Evolutionary conservation across 78 protist genomes (phyloP), one percentile per base, ranked within the genome.

Genomic region (Emiliania huxleyi): DNA sequence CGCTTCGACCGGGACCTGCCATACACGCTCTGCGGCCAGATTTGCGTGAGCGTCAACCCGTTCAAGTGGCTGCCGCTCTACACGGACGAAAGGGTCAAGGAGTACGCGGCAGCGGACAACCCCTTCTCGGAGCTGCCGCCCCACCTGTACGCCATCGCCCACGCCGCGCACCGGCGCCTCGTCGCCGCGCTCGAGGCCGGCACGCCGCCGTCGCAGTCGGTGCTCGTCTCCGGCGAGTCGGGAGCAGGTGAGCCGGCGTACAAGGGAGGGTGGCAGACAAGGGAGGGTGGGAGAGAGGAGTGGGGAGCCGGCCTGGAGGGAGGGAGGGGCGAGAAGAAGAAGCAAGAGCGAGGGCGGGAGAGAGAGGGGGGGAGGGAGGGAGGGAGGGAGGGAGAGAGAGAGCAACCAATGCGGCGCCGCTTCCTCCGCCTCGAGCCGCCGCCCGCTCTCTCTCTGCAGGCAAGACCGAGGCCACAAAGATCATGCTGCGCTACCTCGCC

Each of bases 391-490:
- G n/a, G n/a, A n/a, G n/a, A n/a, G n/a, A n/a, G n/a, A n/a, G n/a
- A n/a, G n/a, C n/a, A n/a, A n/a, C n/a, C n/a, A n/a, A n/a, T n/a
- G n/a, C n/a, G n/a, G n/a, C n/a, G n/a, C n/a, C n/a, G n/a, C n/a
- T n/a, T n/a, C n/a, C n/a, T n/a, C n/a, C n/a, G n/a, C n/a, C n/a
- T n/a, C n/a, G n/a, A n/a, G n/a, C n/a, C n/a, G n/a, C n/a, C n/a
- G n/a, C n/a, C n/a, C n/a, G n/a, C n/a, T n/a, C n/a, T n/a, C n/a
- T n/a, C n/a, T n/a, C n/a, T n/a, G n/a, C n/a, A n/a, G n/a, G n/a
- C n/a, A 97, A 97, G 93, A 97, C 99, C 4, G 98, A 97, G 93
- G 90, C 96, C 8, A 96, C 97, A 37, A 97, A 97, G 95, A 89
- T 96, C 46, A 79, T 93, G 43, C 91, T 97, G 94, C 95, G 95